phyloP scores from a whole-genome alignment of 2,329 filamentous ascomycete genomes.

The Corniculantispora saksenae region DNA sequence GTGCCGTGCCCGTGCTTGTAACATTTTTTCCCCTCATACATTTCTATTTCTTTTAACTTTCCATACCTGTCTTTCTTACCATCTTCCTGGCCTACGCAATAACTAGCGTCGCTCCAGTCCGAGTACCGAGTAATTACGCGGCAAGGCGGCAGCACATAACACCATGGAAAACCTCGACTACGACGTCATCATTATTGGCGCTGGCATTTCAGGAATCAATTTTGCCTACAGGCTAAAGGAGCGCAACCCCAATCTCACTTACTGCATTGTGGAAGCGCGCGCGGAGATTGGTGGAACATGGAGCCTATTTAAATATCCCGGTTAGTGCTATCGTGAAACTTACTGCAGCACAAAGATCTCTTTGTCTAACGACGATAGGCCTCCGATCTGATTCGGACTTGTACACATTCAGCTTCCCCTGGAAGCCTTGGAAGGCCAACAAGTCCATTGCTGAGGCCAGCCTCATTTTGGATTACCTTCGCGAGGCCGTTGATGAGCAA shows the following conservation, averaged over 20 bases:
- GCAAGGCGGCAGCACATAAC: too few species aligned
- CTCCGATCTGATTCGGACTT: slow-evolving; percentile 66
- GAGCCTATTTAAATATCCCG: slow-evolving; percentile 74
- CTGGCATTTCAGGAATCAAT: slow-evolving; percentile 76
- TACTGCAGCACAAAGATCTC: background rate
- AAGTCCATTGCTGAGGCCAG: slow-evolving; percentile 52
- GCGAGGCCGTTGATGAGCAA: slow-evolving; percentile 51
- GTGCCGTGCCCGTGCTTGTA: background rate
- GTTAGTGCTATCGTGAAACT: background rate
- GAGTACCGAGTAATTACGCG: too few species aligned
- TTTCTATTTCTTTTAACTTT: background rate
- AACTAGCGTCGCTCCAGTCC: background rate
- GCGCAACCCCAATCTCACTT: slow-evolving; percentile 55
- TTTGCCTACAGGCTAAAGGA: slow-evolving; percentile 68
- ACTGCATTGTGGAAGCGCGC: slow-evolving; percentile 70
- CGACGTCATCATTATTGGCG: slow-evolving; percentile 68
- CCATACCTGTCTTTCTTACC: background rate
- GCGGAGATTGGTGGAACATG: slow-evolving; percentile 72
- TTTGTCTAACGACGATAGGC: slow-evolving; percentile 37
- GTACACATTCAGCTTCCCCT: slow-evolving; percentile 65
- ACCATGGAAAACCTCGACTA: slow-evolving; percentile 21
- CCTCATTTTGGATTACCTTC: slow-evolving; percentile 57
- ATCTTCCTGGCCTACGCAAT: background rate
- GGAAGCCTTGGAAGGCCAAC: slow-evolving; percentile 64
- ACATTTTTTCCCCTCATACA: background rate